Conservation (phyloP, 345 rosid species). For the Eucalyptus microcorys region DNA sequence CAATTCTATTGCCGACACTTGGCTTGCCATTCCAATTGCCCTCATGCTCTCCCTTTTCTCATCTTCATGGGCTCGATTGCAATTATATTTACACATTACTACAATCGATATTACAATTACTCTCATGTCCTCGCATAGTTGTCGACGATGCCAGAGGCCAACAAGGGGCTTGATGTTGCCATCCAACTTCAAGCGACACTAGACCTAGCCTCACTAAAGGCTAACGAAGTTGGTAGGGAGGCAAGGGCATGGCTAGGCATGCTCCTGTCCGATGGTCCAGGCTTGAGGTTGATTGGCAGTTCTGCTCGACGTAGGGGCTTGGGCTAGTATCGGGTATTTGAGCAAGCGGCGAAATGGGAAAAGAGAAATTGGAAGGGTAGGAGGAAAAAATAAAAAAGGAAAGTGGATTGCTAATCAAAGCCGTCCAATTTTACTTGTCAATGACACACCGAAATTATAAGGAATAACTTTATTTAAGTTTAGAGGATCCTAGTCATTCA, state of each 20-base stretch:
- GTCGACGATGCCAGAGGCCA: rapidly evolving
- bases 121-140: not conserved
- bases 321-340: not conserved
- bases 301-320: too few relatives aligned
- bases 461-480: too few relatives aligned
- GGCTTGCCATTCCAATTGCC: not conserved
- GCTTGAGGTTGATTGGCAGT: not conserved
- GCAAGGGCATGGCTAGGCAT: not conserved
- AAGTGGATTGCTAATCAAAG: too few relatives aligned
- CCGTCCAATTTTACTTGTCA: not conserved
- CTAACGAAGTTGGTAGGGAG: not conserved
- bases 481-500: not conserved
- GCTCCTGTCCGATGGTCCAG: not conserved
- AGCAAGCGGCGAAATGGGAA: not conserved
- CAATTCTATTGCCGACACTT: rapidly evolving
- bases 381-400: too few relatives aligned
- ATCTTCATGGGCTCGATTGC: too few relatives aligned
- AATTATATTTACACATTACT: too few relatives aligned
- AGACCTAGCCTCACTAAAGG: not conserved
- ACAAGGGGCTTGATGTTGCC: not conserved
- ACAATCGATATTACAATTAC: too few relatives aligned
- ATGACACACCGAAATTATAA: too few relatives aligned
- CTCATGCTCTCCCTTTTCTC: too few relatives aligned
- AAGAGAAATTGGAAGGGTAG: not conserved
- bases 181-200: not conserved